Base-by-base conservation (phyloP, 176 grass and related monocot species). In the Coix lacrymajobi region DNA sequence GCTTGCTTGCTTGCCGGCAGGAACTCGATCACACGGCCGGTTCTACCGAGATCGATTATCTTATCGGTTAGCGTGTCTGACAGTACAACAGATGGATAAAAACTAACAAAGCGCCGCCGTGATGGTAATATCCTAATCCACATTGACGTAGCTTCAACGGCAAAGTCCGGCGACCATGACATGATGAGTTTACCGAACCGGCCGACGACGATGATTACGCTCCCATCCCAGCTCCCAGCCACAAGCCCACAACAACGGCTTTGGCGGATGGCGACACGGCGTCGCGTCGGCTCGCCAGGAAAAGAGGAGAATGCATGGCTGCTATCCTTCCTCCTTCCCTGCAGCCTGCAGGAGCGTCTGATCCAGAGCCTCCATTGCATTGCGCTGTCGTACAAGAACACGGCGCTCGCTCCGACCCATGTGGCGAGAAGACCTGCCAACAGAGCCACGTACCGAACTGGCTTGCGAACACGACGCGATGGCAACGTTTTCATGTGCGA, bases 111-210 rank as follows among this genome's bases (percentile, higher is more conserved):
- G 62, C 39, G 11, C 24, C 15, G 10, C 4, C 30, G 40, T 31
- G 24, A 15, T 26, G 25, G 40, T 79, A 41, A 88, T 37, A 40
- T 43, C 40, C 40, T 43, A 43, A 6, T 37, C 36, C 36, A 4
- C 11, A 69, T 37, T 79, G 76, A 10, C 87, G 80, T 88, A 72
- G 30, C 74, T 84, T 83, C 66, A 68, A 88, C 66, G 86, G 74
- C 80, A 88, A n/a, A 56, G 25, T 64, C 56, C 25, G 56, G 41
- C 11, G 31, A 52, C 56, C 20, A n/a, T n/a, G n/a, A n/a, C 51
- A 79, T 74, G 34, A 84, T 79, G 54, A 31, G 24, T 65, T n/a
- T 69, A 20, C n/a, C 46, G 30, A 66, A 44, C 51, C 61, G 58
- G 30, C 4, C 46, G 34, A 11, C n/a, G n/a, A n/a, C 66, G 75